Base-by-base conservation (phyloP, 352 stramenopile species). In the Phytopythium boreale region DNA sequence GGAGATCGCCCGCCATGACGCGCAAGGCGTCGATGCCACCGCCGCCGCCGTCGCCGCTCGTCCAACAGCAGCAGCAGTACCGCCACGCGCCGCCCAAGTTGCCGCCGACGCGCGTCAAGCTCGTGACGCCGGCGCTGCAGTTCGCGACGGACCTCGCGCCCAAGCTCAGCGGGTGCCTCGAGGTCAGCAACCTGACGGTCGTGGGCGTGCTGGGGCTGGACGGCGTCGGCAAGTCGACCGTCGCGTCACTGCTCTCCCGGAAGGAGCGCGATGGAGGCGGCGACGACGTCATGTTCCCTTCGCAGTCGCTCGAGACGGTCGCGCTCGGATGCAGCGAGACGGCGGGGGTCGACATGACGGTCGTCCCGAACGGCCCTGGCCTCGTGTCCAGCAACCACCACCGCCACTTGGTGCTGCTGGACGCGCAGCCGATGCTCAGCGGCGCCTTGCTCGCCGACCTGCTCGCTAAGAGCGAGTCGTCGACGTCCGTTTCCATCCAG, bases 131-230 rank as follows among this genome's bases (percentile, higher is more conserved):
- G 20, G 77, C 77, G 59, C 80, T 87, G 63, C 75, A 84, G 43
- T 89, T 92, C 61, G 76, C 84, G 0, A 86, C 77, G 1, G 84
- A 92, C 59, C 71, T 92, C 46, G 72, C 75, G 4, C 61, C 71
- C 15, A 83, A 76, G 49, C 70, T 92, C 29, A 68, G 70, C 4
- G 53, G 63, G n/a, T 92, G 83, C 49, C 61, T 89, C 4, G 83
- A 92, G 53, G 74, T 90, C 63, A 81, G 74, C 20, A 80, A 90
- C 63, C 86, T 90, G 52, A 88, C 74, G 19, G 82, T 93, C 31
- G 66, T 95, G 3, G 86, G 84, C 10, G 75, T 84, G 0, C 58
- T 95, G 9, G 86, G 86, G 0, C 67, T 93, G 1, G 79, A 92
- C 67, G 81, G 77, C 10, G 72, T 87, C 20, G 86, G 86, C 17